phyloP scores from a whole-genome alignment of 129 eudicot species.

The Saposhnikovia divaricata region DNA sequence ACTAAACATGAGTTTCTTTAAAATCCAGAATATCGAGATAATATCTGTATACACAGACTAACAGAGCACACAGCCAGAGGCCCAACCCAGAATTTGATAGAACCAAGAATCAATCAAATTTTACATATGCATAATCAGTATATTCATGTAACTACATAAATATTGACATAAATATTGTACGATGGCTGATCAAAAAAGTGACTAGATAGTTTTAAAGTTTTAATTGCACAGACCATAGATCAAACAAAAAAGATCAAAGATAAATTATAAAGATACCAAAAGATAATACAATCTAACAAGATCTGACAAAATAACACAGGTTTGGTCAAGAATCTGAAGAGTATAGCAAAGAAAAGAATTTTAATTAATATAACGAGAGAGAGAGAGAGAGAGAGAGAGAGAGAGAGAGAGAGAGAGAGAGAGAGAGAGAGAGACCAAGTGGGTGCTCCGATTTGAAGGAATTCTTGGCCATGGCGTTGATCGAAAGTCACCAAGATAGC shows the following conservation, averaged over 20 bases:
- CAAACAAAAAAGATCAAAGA: not conserved
- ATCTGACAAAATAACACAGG: not conserved
- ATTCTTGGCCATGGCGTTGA: constrained; percentile 61
- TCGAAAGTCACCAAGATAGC: not conserved
- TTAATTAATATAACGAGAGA: not conserved
- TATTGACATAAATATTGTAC: too few species aligned
- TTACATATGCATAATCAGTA: too few species aligned
- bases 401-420: constrained; percentile 21
- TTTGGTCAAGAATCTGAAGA: too few species aligned
- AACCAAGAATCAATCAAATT: too few species aligned
- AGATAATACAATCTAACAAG: not conserved
- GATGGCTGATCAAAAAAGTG: not conserved
- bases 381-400: constrained; percentile 17
- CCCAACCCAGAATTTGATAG: too few species aligned
- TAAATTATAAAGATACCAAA: too few species aligned
- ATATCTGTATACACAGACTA: not conserved
- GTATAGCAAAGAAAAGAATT: not conserved
- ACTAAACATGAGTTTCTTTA: too few species aligned
- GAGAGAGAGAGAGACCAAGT: constrained; percentile 47
- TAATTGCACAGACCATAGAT: not conserved
- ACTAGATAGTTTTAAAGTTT: too few species aligned
- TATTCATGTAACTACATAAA: too few species aligned
- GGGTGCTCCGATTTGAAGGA: constrained; percentile 84
- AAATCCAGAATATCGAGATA: too few species aligned
- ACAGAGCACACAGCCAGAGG: too few species aligned